phyloP scores from a whole-genome alignment of 225 moss, liverwort and hornwort species.

The Sphagnum contortum region DNA sequence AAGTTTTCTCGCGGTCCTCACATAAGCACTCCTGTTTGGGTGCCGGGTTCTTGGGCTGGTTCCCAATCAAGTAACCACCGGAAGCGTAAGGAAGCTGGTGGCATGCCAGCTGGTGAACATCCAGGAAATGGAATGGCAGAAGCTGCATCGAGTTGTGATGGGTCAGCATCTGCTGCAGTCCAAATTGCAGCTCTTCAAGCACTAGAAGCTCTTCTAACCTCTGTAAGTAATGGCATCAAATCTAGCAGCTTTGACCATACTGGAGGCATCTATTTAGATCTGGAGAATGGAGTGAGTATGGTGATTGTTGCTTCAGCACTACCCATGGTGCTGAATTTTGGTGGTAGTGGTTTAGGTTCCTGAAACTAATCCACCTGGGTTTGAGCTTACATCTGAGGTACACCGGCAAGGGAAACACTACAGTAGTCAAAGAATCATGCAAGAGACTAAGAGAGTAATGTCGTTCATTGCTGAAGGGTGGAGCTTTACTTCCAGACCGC shows the following conservation, averaged over 20 bases:
- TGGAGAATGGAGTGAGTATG: too few species aligned
- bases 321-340: too few species aligned
- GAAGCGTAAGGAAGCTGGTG: constrained; percentile 92
- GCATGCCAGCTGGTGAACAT: constrained; percentile 49
- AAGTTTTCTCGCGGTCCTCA: constrained; percentile 72
- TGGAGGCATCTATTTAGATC: too few species aligned
- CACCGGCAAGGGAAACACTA: too few species aligned
- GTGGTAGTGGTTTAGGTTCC: too few species aligned
- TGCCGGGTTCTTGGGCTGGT: constrained; percentile 60
- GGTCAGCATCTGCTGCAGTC: constrained; percentile 61
- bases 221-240: constrained; percentile 31
- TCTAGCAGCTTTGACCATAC: too few species aligned
- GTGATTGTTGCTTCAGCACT: too few species aligned
- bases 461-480: constrained; percentile 37
- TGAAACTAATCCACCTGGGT: too few species aligned
- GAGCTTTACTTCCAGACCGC: constrained; percentile 83
- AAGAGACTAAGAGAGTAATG: too few species aligned
- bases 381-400: too few species aligned
- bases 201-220: constrained; percentile 88
- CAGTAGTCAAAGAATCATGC: too few species aligned
- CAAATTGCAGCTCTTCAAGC: constrained; percentile 93
- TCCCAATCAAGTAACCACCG: constrained; percentile 51
- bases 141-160: constrained; percentile 31
- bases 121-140: constrained; percentile 52
- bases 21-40: constrained; percentile 58